Conservation (phyloP, 768 basidiomycete species). For the Auriscalpium orientale region DNA sequence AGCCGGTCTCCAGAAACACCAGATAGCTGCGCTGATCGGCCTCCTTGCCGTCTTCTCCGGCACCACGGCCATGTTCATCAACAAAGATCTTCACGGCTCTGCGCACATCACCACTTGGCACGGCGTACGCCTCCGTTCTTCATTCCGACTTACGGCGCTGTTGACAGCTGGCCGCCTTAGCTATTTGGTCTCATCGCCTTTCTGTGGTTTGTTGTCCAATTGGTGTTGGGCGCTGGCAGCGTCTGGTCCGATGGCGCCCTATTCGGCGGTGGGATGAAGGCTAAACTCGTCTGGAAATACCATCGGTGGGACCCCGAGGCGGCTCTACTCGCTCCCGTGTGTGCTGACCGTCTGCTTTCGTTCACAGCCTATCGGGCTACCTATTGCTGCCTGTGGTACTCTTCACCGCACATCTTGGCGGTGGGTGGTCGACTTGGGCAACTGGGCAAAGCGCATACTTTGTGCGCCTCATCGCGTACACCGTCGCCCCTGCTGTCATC, state of each 20-base stretch:
- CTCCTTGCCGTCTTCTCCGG: constrained; percentile 55
- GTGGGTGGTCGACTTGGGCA: constrained; percentile 61
- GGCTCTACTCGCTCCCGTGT: neutral
- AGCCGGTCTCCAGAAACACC: constrained; percentile 63
- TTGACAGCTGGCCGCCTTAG: constrained; percentile 25
- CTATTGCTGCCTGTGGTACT: constrained; percentile 53
- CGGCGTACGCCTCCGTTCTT: constrained; percentile 38
- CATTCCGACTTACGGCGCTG: neutral
- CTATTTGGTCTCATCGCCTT: constrained; percentile 58
- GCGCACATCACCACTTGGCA: constrained; percentile 72
- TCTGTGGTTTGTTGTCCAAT: constrained; percentile 54
- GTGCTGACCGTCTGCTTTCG: neutral
- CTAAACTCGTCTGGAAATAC: constrained; percentile 78
- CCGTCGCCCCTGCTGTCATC: constrained; percentile 19
- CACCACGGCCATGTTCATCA: constrained; percentile 49
- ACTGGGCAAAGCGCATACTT: constrained; percentile 26
- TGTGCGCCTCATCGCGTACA: constrained; percentile 19
- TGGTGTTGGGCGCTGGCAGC: constrained; percentile 59
- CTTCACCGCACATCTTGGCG: constrained; percentile 61
- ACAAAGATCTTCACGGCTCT: constrained; percentile 45
- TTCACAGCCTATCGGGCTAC: constrained; percentile 63
- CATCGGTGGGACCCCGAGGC: constrained; percentile 45
- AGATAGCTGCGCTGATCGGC: constrained; percentile 50
- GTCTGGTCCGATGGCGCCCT: constrained; percentile 66
- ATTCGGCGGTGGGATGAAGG: constrained; percentile 66